Evolutionary conservation across 1,284 basidiomycete genomes (phyloP), one percentile per base, ranked within the genome.

Genomic region (Fomes fomentarius): DNA sequence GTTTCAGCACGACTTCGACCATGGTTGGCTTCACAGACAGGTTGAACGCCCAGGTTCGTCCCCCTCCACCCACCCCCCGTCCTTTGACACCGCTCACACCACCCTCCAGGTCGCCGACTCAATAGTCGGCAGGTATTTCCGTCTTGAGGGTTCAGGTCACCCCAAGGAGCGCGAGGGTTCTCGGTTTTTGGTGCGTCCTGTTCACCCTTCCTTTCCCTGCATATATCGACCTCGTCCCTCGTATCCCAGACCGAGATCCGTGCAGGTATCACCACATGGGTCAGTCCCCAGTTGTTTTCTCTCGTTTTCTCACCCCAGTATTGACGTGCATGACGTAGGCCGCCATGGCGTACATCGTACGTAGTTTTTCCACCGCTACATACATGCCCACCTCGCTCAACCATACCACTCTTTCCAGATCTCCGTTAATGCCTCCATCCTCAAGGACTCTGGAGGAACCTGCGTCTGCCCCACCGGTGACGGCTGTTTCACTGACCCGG

Each of bases 201-300:
- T 22, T 35, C 17, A 24, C 42, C 26, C 8, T 28, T 11, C 41
- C 31, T 11, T 25, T 37, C 47, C 21, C 5, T 28, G 25, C 42
- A n/a, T 31, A 25, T 21, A 24, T 38, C 35, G 3, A 41, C 11
- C 8, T 30, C 33, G 28, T 34, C 14, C 6, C 12, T 35, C 8
- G 2, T 4, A 63, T 24, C 21, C 19, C 22, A 90, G 82, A 92
- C 88, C 28, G 91, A 93, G 73, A 74, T 94, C 50, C 85, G 91
- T 60, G 91, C 91, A 22, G 91, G 91, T 33, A 52, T 92, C 33
- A 92, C 91, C 56, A 93, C 91, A 70, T 93, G 90, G 83, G 89
- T 90, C 62, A 63, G 84, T 37, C 11, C 26, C 12, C 33, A 17
- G 15, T 31, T 17, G 28, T 4, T 19, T n/a, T 8, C 25, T 24